Base-by-base conservation (phyloP, 805 yeast species). In the Lachancea thermotolerans region DNA sequence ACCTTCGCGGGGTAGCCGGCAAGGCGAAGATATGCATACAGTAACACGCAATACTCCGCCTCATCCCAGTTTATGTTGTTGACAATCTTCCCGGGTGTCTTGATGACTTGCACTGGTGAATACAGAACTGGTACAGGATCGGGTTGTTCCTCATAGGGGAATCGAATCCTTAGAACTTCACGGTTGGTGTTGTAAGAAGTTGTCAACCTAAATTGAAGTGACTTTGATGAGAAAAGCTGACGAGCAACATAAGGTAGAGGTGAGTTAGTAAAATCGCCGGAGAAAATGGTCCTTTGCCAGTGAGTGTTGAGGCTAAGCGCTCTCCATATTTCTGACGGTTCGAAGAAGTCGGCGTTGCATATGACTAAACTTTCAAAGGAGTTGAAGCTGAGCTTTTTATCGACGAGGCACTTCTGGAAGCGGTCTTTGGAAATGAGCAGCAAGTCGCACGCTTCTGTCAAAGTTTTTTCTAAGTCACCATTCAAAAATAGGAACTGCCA, bases 21-120 rank as follows among this genome's bases (percentile, higher is more conserved):
- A 3, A 68, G 47, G 4, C 73, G 52, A 71, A 79, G 60, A 46
- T 74, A 77, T 57, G 68, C 70, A 51, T 63, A 77, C 6, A 77
- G 48, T 0, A 64, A 58, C 12, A 74, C 74, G 14, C 71, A 64
- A 45, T 61, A 72, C 48, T 74, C 77, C 0, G 80, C 81, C 50
- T 78, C 78, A 9, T 61, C 66, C n/a, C 69, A 42, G 46, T 73
- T 37, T n/a, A 28, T 35, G 28, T 31, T 38, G 12, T 43, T 33
- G 7, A 16, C 10, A 4, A 37, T 18, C 14, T 33, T 14, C 4
- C 46, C 42, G 2, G 46, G 38, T n/a, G 34, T 11, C 12, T 38
- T 33, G 5, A 43, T 34, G 10, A 43, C 2, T 14, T 43, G 46
- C 10, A 43, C 21, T 2, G 46, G 35, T 6, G 9, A 6, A 2